Evolutionary conservation across 2,329 filamentous ascomycete genomes (phyloP), one percentile per base, ranked within the genome.

Genomic region (Dactylonectria estremocensis): DNA sequence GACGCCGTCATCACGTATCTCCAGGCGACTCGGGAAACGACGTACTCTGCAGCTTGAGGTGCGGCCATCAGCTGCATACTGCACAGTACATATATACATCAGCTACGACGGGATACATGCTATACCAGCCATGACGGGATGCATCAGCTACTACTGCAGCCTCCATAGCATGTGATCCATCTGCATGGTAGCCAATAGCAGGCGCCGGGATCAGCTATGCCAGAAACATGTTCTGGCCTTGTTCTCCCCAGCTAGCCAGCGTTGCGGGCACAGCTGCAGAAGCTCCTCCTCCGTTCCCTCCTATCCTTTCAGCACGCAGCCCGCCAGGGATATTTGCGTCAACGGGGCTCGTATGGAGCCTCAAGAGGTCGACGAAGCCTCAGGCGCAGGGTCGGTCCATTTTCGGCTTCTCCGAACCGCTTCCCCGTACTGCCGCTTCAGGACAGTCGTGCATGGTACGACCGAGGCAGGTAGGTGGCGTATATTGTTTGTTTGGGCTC

Each of bases 381-480:
- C 53, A 67, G 53, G 57, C 43, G 58, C 54, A 56, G 64, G 53
- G 57, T 67, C 66, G 62, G 71, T 65, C 67, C 33, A 61, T 67
- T 60, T 67, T 71, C 69, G 74, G 74, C 68, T 67, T 66, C 48
- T 52, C 43, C 43, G 54, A 61, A 24, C 58, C 50, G 55, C 67
- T 64, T 71, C 67, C 68, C 49, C 64, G 49, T 61, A 68, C 71
- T 74, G 48, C 70, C 64, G 24, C 63, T 72, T 73, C 68, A 61
- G 71, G 72, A 53, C 24, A 7, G 45, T 64, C 56, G 63, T 72
- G 74, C 74, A 76, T 74, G 72, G 66, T 69, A 74, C 66, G 74
- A 74, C 68, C 59, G 50, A 69, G 66, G 58, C 58, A 69, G 57
- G 66, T 52, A 54, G 20, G 64, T 61, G 67, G 63, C 60, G 67